Base-by-base conservation (phyloP, 1,139 yeast species). In the Yamadazyma diospyri region DNA sequence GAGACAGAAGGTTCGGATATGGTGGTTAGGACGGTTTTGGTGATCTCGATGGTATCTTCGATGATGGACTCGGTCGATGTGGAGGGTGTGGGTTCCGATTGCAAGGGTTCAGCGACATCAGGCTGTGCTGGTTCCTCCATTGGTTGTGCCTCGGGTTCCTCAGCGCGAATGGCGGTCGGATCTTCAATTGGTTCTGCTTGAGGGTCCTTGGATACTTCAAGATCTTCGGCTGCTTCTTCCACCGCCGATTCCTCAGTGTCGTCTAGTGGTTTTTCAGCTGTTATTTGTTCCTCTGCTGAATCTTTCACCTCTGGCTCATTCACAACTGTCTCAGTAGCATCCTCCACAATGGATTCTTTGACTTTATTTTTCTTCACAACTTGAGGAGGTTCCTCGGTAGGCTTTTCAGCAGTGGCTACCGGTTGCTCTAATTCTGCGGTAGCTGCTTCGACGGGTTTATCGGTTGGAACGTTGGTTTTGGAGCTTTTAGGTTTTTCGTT, bases 241-340 rank as follows among this genome's bases (percentile, higher is more conserved):
- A n/a, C n/a, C n/a, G n/a, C n/a, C n/a, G n/a, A n/a, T n/a, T n/a
- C n/a, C n/a, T 17, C 35, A 21, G 27, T 17, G 13, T 10, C 37
- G 23, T 1, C 25, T 30, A 32, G 27, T 40, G 31, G 11, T 29
- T 29, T 5, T 37, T 33, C 25, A 14, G n/a, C n/a, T n/a, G n/a
- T n/a, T n/a, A n/a, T n/a, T n/a, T n/a, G 25, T 10, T 23, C 25
- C 15, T 6, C 25, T 6, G 25, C 25, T 25, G 29, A 7, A 24
- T 32, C 31, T 25, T 16, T 15, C 11, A 18, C 26, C 13, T 25
- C 32, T 20, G 25, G 23, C 27, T 29, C 37, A 19, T 17, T 31
- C 5, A 21, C 14, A 4, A 23, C 22, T 9, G 25, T 27, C 16
- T 33, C 26, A 21, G 23, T 16, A 11, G 23, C 13, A 6, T 28